These are phyloP conservation scores for Exobasidium cylindrosporum DNA, from an alignment of 1,284 basidiomycete species.

Conservation along the genomic window DNA sequence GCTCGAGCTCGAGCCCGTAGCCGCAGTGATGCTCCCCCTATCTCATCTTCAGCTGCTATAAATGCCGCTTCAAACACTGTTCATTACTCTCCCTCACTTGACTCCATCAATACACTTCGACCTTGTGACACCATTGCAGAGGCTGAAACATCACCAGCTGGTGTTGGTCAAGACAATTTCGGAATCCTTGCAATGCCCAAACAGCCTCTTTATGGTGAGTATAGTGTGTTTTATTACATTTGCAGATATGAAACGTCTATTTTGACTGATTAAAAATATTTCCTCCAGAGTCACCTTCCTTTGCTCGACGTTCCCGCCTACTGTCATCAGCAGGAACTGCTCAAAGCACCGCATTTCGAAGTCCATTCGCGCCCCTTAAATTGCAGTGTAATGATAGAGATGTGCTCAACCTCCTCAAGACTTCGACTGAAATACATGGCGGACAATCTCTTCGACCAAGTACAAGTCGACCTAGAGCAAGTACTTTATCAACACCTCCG, in stretches of 20 bases:
- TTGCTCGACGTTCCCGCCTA: background rate
- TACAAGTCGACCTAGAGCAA: too few species aligned
- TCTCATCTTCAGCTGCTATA: background rate
- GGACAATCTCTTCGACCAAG: too few species aligned
- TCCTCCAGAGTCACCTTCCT: background rate
- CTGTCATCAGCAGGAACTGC: background rate
- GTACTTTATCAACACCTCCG: too few species aligned
- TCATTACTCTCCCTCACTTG: background rate
- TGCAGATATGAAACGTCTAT: too few species aligned
- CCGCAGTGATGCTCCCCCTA: background rate
- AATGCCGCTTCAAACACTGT: background rate
- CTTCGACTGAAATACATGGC: too few species aligned
- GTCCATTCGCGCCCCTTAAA: too few species aligned
- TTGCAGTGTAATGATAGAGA: too few species aligned
- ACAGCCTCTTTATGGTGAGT: background rate
- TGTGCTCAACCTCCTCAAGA: too few species aligned
- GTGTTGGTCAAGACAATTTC: background rate
- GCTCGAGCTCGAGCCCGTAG: conserved; percentile 9
- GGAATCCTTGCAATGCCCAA: too few species aligned
- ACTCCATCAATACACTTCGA: background rate
- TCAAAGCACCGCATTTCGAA: background rate
- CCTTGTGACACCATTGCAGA: background rate
- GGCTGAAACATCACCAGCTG: background rate
- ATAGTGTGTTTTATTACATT: too few species aligned
- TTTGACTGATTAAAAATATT: too few species aligned